phyloP scores from a whole-genome alignment of 2,329 filamentous ascomycete genomes.

The Fusarium sulawesiense region DNA sequence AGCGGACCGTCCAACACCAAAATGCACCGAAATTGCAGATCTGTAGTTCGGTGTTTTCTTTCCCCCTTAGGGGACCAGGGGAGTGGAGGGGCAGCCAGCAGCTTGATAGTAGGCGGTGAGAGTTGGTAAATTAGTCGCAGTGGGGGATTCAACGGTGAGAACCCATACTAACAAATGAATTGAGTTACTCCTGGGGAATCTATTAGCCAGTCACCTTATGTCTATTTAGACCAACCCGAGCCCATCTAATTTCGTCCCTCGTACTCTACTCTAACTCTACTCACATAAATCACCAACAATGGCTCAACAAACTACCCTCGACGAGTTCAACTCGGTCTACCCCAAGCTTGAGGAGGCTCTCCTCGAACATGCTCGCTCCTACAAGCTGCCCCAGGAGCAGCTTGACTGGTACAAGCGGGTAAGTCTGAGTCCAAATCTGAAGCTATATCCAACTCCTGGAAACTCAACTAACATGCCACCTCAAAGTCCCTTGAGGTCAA shows the following conservation, averaged over 20 bases:
- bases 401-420: conserved; percentile 90
- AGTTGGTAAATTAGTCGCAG: conserved; percentile 19
- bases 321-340: conserved; percentile 92
- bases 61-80: neutral
- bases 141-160: conserved; percentile 11
- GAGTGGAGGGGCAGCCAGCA: conserved; percentile 22
- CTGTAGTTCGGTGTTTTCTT: neutral
- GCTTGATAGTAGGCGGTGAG: conserved; percentile 21
- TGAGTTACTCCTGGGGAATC: neutral
- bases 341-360: conserved; percentile 86
- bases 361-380: conserved; percentile 79
- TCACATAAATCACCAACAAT: conserved; percentile 53
- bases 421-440: conserved; percentile 22
- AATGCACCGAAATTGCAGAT: neutral
- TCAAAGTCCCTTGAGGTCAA: conserved; percentile 79
- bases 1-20: neutral
- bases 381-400: conserved; percentile 84
- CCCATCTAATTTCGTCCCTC: neutral
- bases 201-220: neutral
- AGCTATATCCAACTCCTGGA: neutral
- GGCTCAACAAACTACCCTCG: conserved; percentile 79
- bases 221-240: neutral
- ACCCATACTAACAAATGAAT: neutral
- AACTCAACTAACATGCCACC: neutral
- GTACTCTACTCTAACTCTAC: neutral